Evolutionary conservation across 345 rosid genomes (phyloP).

Genomic region (Barbarea vulgaris): DNA sequence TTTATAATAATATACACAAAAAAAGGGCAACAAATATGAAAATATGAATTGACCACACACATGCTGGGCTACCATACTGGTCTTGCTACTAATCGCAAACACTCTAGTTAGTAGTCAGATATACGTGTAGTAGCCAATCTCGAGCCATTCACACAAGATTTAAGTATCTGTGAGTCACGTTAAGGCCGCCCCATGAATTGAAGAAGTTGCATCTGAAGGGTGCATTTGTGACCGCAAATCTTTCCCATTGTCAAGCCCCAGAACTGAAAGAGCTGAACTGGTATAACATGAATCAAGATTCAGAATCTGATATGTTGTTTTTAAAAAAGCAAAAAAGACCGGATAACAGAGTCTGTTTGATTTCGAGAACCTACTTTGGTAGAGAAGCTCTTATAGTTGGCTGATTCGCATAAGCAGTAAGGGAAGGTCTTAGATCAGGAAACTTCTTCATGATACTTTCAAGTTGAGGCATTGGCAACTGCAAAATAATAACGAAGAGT

Average conservation of each 20-base stretch:
- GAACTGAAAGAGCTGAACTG: conserved; percentile 75
- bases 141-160: conserved; percentile 15
- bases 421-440: conserved; percentile 68
- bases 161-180: conserved; percentile 44
- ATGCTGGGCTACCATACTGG: conserved; percentile 20
- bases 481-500: conserved; percentile 41
- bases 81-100: conserved; percentile 30
- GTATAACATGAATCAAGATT: conserved; percentile 30
- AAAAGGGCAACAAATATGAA: neutral
- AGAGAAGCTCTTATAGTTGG: conserved; percentile 64
- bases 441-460: conserved; percentile 78
- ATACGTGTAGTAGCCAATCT: conserved; percentile 32
- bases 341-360: conserved; percentile 9
- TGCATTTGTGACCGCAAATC: conserved; percentile 54
- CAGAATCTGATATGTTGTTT: neutral
- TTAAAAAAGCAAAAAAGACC: neutral
- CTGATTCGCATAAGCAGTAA: conserved; percentile 71
- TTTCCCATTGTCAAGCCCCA: conserved; percentile 65
- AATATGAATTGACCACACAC: conserved; percentile 29
- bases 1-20: conserved; percentile 12
- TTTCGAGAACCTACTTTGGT: conserved; percentile 57
- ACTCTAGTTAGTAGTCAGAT: conserved; percentile 36
- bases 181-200: conserved; percentile 58
- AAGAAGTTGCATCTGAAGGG: conserved; percentile 59
- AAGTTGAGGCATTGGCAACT: conserved; percentile 87